phyloP scores from a whole-genome alignment of 257 asterid genomes.

The Solanum piurae region DNA sequence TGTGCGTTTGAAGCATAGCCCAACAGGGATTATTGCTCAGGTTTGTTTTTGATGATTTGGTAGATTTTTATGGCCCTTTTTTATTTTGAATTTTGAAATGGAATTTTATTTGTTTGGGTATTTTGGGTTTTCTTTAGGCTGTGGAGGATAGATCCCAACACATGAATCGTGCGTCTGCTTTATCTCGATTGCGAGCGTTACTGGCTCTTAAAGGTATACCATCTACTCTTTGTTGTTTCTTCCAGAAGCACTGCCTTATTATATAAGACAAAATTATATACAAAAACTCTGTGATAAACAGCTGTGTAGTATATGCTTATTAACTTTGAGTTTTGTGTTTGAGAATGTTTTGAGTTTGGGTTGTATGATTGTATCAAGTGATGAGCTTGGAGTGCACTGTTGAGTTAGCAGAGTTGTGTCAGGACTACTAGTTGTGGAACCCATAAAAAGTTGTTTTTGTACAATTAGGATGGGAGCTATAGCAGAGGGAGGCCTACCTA shows the following conservation, averaged over 20 bases:
- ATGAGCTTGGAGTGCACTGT: neutral
- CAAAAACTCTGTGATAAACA: neutral
- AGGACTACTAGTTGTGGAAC: neutral
- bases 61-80: neutral
- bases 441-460: neutral
- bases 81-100: neutral
- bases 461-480: neutral
- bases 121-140: constrained; percentile 42
- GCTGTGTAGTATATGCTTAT: neutral
- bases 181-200: constrained; percentile 57
- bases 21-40: constrained; percentile 84
- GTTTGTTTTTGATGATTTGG: neutral
- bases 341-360: neutral
- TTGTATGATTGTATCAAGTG: neutral
- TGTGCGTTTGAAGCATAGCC: constrained; percentile 92
- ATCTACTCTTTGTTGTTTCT: neutral
- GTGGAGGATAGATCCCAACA: constrained; percentile 91
- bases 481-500: neutral
- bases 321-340: neutral
- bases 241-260: neutral
- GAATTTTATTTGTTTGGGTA: neutral
- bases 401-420: neutral
- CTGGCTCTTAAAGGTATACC: constrained; percentile 73
- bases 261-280: neutral
- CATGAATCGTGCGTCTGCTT: constrained; percentile 78